Evolutionary conservation across 441 rosid genomes (phyloP), one percentile per base, ranked within the genome.

Genomic region (Raphanus hybrid): DNA sequence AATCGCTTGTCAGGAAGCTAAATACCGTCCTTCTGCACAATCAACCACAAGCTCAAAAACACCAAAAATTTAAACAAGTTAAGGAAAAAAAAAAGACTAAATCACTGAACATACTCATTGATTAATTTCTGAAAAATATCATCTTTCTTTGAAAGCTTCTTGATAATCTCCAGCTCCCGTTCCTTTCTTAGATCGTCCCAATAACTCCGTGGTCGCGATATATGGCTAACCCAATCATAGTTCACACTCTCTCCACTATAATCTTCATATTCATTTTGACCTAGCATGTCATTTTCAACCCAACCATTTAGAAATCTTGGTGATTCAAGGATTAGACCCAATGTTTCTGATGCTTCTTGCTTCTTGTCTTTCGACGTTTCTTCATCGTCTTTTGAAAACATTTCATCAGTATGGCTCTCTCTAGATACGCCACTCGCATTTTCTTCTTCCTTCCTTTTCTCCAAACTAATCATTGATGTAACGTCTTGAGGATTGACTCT

Each of bases 191-290:
- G 85, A 67, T 77, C 82, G 79, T 92, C 93, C 99, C 97, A 94
- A 48, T 88, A 87, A 71, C 96, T 92, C 26, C 83, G 79, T 1
- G 99, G 99, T 39, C 88, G 86, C 50, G 91, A 78, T 70, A 91
- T 84, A 32, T 84, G 80, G 5, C 82, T 80, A 64, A 84, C 76
- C 97, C 97, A 91, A 73, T 92, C 91, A 77, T 85, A 52, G 34
- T 63, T 7, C 37, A 61, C 70, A 63, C 59, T 69, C 64, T 75
- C 84, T 23, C 35, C 77, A 60, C 9, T 73, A 8, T 71, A 76
- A 20, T 69, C 48, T 70, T 52, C 64, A 48, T 45, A 3, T 62
- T 64, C 77, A 8, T 87, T 87, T 66, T 63, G 70, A 43, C 76
- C 85, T 70, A 73, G 86, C 26, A 14, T 57, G 61, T 69, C 89